These are phyloP conservation scores for Talaromyces marneffei DNA, from an alignment of 2,329 filamentous ascomycete species.

Conservation along the genomic window DNA sequence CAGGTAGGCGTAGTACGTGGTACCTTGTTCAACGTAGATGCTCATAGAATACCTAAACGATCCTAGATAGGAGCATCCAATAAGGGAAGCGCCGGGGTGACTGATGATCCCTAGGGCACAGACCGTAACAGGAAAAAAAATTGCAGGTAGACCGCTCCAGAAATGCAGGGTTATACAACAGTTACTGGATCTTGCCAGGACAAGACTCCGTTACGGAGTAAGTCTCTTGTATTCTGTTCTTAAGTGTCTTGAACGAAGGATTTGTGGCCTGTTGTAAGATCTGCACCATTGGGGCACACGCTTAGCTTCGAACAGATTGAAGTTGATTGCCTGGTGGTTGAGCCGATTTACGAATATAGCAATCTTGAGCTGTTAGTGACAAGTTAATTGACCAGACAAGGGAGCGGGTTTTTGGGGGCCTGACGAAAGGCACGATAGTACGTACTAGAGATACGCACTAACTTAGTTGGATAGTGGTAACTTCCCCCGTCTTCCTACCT, in stretches of 20 bases:
- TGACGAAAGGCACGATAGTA: background rate
- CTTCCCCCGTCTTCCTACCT: background rate
- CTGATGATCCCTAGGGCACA: background rate
- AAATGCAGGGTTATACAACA: background rate
- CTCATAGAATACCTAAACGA: background rate
- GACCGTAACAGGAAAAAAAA: background rate
- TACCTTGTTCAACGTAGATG: background rate
- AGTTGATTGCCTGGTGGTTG: background rate
- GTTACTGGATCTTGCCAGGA: background rate
- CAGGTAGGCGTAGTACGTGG: background rate
- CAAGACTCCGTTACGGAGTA: background rate
- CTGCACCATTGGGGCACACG: conserved; percentile 6
- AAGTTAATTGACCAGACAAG: conserved; percentile 1
- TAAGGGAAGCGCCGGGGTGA: background rate
- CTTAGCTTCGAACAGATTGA: background rate
- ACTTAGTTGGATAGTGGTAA: background rate
- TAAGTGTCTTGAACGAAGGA: conserved; percentile 9
- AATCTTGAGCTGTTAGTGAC: background rate
- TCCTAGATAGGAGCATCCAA: background rate
- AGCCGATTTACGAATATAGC: background rate
- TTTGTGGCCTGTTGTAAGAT: conserved; percentile 15
- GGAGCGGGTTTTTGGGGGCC: conserved; percentile 5
- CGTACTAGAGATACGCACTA: conserved; percentile 1
- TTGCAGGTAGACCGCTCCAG: background rate
- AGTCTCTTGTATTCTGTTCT: background rate